Evolutionary conservation across 2,329 filamentous ascomycete species (phyloP).

Genomic region (Neocatenulostroma microsporum): DNA sequence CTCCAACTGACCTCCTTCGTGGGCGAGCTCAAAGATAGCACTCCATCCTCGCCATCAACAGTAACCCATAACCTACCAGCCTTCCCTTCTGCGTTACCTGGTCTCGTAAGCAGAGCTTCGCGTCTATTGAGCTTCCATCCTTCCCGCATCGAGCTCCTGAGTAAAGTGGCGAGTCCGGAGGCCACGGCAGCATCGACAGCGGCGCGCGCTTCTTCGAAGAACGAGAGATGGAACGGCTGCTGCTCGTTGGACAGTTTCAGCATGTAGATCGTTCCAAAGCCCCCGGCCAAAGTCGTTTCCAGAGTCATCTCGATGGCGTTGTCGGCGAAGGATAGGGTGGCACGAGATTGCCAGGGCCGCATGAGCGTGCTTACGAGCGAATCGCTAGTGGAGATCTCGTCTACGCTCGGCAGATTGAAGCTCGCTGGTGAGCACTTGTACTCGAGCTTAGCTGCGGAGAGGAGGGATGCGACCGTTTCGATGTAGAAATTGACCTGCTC

Average conservation of each 20-base stretch:
- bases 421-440: conserved; percentile 5
- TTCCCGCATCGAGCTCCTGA: conserved; percentile 8
- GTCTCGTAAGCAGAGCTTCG: conserved; percentile 15
- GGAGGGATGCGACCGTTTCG: conserved; percentile 4
- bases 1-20: conserved; percentile 11
- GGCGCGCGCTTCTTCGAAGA: conserved; percentile 6
- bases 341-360: conserved; percentile 9
- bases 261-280: conserved; percentile 20
- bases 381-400: conserved; percentile 9
- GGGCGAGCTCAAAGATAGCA: conserved; percentile 8
- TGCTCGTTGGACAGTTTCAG: conserved; percentile 1
- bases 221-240: conserved; percentile 5
- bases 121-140: conserved; percentile 18
- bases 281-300: conserved; percentile 20
- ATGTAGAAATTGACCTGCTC: conserved; percentile 32
- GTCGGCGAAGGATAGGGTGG: conserved; percentile 1
- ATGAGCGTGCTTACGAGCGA: conserved; percentile 11
- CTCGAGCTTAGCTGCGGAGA: conserved; percentile 17
- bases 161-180: conserved; percentile 7
- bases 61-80: conserved; percentile 9
- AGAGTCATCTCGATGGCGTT: conserved; percentile 14
- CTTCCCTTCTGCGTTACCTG: conserved; percentile 6
- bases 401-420: conserved; percentile 7
- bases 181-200: conserved; percentile 12
- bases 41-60: conserved; percentile 5